These are phyloP conservation scores for Trifolium dubium DNA, from an alignment of 306 rosid species.

Conservation along the genomic window DNA sequence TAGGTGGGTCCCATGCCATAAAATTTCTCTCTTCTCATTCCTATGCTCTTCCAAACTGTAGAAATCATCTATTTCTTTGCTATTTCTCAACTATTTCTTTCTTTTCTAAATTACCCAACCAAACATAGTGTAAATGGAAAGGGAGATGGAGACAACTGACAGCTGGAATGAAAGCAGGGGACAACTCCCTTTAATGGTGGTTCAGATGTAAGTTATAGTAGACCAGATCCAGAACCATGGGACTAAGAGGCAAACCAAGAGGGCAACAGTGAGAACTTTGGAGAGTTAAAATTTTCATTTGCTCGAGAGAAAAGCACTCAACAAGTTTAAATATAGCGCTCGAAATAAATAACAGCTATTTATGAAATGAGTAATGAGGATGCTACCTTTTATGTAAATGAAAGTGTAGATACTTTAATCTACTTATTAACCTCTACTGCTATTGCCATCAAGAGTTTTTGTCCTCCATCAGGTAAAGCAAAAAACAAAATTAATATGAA, in stretches of 20 bases:
- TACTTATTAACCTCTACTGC: conserved; percentile 10
- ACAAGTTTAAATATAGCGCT: neutral
- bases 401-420: neutral
- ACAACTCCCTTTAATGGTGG: neutral
- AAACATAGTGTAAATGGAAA: neutral
- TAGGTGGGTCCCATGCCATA: too few species aligned
- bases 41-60: too few species aligned
- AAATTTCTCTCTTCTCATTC: too few species aligned
- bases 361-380: neutral
- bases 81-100: too few species aligned
- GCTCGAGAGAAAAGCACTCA: neutral
- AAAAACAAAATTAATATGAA: conserved; percentile 19
- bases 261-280: neutral
- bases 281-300: neutral
- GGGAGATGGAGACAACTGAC: neutral
- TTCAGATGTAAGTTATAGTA: neutral
- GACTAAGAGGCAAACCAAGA: conserved; percentile 2
- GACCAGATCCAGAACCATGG: neutral
- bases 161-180: neutral
- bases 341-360: neutral
- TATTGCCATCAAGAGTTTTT: neutral
- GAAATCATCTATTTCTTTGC: too few species aligned
- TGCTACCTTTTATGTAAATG: neutral
- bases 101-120: too few species aligned
- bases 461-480: neutral